Evolutionary conservation across 129 eudicot genomes (phyloP).

Genomic region (Flaveria trinervia): DNA sequence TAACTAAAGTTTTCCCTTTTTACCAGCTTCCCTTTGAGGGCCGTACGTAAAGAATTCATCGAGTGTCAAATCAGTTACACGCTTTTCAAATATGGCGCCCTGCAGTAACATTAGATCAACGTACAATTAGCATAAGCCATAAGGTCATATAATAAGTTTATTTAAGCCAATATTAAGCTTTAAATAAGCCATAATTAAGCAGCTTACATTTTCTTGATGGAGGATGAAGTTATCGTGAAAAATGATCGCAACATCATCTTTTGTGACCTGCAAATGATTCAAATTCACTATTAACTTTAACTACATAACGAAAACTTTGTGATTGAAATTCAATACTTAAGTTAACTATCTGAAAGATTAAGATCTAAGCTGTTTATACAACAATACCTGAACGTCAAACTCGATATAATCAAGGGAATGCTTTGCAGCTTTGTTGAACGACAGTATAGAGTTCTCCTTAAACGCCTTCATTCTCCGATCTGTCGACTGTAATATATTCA

Average conservation of each 20-base stretch:
- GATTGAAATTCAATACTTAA: neutral
- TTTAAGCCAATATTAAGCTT: neutral
- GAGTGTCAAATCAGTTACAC: slow-evolving; percentile 69
- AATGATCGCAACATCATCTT: slow-evolving; percentile 71
- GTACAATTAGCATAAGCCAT: neutral
- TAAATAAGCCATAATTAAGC: neutral
- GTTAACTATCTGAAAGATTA: neutral
- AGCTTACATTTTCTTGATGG: slow-evolving; percentile 63
- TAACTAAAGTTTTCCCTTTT: slow-evolving; percentile 53
- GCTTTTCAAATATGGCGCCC: slow-evolving; percentile 66
- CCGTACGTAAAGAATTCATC: slow-evolving; percentile 75
- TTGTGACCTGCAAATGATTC: slow-evolving; percentile 73
- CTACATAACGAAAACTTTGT: slow-evolving; percentile 16
- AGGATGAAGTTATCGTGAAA: slow-evolving; percentile 87
- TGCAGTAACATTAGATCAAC: slow-evolving; percentile 28
- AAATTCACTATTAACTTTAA: slow-evolving; percentile 29
- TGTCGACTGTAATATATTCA: slow-evolving; percentile 72
- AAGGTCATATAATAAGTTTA: neutral
- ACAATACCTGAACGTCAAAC: slow-evolving; percentile 90
- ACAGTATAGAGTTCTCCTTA: slow-evolving; percentile 75
- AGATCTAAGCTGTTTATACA: neutral
- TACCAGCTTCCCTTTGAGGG: slow-evolving; percentile 56
- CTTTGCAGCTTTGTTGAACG: slow-evolving; percentile 72
- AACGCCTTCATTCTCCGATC: slow-evolving; percentile 83
- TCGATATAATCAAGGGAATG: slow-evolving; percentile 69